phyloP scores from a whole-genome alignment of 2,329 filamentous ascomycete genomes.

The Tympanopsis confertula region DNA sequence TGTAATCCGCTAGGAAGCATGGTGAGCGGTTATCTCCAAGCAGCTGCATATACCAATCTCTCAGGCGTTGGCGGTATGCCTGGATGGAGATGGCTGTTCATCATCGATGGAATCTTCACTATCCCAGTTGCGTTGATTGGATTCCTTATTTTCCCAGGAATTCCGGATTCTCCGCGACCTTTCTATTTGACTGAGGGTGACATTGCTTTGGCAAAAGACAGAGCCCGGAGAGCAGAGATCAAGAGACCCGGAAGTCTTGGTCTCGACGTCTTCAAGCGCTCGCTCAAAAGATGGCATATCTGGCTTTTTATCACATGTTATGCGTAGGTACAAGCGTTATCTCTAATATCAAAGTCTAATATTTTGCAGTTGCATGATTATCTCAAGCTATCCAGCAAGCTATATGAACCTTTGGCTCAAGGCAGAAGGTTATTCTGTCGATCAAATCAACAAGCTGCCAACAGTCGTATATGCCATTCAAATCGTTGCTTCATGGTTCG shows the following conservation, averaged over 20 bases:
- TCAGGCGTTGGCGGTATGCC: neutral
- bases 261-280: constrained; percentile 30
- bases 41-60: neutral
- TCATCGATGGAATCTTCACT: neutral
- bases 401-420: constrained; percentile 44
- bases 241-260: constrained; percentile 25
- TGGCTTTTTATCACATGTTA: constrained; percentile 35
- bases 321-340: constrained; percentile 25
- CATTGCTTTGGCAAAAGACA: constrained; percentile 20
- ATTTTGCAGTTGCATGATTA: constrained; percentile 24
- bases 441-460: constrained; percentile 35
- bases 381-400: constrained; percentile 27
- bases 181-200: constrained; percentile 22
- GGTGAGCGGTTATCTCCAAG: constrained; percentile 15
- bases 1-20: constrained; percentile 15
- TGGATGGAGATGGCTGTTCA: neutral
- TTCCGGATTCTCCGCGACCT: constrained; percentile 23
- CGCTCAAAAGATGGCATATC: constrained; percentile 34
- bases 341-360: neutral
- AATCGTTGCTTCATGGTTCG: constrained; percentile 33
- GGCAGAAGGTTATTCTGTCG: constrained; percentile 30
- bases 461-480: constrained; percentile 34
- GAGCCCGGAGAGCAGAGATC: constrained; percentile 15
- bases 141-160: constrained; percentile 7
- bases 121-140: neutral